A percentile compares a stretch with the other conserved stretches of the same genome.
Evolutionary conservation across 164 flowering plant species (phyloP).

Genomic region (Echeveria elegans): DNA sequence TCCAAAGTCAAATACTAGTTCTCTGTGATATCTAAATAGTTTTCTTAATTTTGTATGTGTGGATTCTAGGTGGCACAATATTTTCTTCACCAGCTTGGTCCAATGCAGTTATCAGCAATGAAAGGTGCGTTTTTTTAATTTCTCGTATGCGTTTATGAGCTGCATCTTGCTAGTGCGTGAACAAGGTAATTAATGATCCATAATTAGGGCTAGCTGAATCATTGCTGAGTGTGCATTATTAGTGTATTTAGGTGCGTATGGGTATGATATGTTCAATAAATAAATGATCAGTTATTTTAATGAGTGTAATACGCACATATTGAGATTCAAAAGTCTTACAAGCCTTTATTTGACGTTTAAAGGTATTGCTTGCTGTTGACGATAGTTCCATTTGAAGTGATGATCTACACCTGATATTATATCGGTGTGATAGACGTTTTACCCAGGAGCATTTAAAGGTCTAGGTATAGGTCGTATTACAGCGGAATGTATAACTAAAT

Average conservation of each 20-base stretch:
- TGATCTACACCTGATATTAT: slow-evolving; percentile 77
- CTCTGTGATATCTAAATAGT: background rate
- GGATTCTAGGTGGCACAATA: slow-evolving; percentile 57
- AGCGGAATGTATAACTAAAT: too few species aligned
- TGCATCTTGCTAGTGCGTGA: background rate
- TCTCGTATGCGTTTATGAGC: background rate
- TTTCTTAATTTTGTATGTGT: background rate
- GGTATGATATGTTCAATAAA: too few species aligned
- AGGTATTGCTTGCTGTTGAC: slow-evolving; percentile 49
- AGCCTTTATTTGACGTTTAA: slow-evolving; percentile 11
- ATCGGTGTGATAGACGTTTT: too few species aligned
- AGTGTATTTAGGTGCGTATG: too few species aligned
- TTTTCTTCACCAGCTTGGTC: slow-evolving; percentile 45
- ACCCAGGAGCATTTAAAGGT: too few species aligned
- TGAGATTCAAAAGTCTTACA: background rate
- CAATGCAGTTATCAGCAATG: slow-evolving; percentile 83
- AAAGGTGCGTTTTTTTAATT: slow-evolving; percentile 96
- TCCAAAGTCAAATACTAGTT: too few species aligned
- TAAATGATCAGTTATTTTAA: background rate
- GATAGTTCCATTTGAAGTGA: slow-evolving; percentile 51
- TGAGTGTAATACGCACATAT: background rate
- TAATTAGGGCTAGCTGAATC: too few species aligned
- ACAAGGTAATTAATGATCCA: too few species aligned
- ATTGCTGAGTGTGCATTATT: too few species aligned
- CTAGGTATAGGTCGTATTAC: too few species aligned